Evolutionary conservation across 1,284 basidiomycete species (phyloP).

Genomic region (Ustanciosporium gigantosporum): DNA sequence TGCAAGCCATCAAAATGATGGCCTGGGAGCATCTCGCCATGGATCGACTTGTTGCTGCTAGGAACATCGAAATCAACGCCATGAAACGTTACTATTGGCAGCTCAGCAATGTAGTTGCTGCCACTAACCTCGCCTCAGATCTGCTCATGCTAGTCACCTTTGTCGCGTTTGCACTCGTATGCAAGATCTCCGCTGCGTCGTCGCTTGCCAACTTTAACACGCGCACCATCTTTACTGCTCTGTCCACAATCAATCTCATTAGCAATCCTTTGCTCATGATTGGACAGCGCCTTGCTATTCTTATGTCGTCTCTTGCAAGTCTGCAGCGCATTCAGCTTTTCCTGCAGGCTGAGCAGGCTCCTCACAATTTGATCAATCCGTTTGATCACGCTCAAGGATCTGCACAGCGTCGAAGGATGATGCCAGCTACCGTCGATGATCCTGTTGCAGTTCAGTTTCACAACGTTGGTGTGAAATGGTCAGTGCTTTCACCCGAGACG

Average conservation of each 20-base stretch:
- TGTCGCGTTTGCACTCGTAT: conserved; percentile 8
- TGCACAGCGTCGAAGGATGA: too few species aligned
- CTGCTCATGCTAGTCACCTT: conserved; percentile 13
- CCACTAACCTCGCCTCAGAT: conserved; percentile 8
- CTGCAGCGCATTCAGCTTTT: conserved; percentile 30
- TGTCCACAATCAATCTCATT: conserved; percentile 23
- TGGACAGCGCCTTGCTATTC: conserved; percentile 28
- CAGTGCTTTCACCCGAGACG: not conserved
- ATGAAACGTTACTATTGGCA: conserved; percentile 5
- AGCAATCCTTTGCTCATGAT: conserved; percentile 24
- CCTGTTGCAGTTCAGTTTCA: not conserved
- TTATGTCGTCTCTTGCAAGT: conserved; percentile 26
- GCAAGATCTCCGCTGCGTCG: conserved; percentile 2
- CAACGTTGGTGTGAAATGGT: not conserved
- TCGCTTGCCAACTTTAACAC: conserved; percentile 12
- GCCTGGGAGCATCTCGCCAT: conserved; percentile 32
- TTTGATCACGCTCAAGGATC: not conserved
- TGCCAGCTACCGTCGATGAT: not conserved
- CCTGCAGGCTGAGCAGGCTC: conserved; percentile 2
- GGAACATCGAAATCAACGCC: conserved; percentile 14
- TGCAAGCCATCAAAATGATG: conserved; percentile 39
- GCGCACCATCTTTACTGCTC: conserved; percentile 30
- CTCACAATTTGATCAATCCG: not conserved
- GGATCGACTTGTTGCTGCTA: conserved; percentile 11
- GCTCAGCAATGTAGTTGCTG: conserved; percentile 3